Conservation (phyloP, 2,329 filamentous ascomycete genomes). For the Colletotrichum sp. region DNA sequence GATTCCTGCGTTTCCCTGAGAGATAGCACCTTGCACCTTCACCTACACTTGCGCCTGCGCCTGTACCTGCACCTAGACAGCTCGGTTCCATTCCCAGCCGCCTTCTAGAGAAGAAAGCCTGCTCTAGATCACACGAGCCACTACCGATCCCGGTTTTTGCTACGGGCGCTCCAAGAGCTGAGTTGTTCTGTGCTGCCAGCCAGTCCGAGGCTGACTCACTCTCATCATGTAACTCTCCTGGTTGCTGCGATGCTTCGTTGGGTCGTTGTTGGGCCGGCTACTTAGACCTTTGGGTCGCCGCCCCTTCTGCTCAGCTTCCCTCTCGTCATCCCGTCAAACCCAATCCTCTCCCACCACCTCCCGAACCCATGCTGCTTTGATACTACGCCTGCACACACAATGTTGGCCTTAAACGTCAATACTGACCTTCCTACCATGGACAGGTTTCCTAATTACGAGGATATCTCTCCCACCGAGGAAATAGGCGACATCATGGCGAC, state of each 20-base stretch:
- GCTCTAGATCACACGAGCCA: not conserved
- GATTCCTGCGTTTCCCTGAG: constrained; percentile 2
- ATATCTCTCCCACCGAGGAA: constrained; percentile 37
- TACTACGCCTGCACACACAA: constrained; percentile 24
- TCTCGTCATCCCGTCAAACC: not conserved
- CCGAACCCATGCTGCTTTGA: not conserved
- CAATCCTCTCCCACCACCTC: not conserved
- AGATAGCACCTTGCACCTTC: not conserved
- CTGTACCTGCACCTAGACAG: not conserved
- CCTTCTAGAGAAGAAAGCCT: not conserved
- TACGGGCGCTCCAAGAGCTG: constrained; percentile 8
- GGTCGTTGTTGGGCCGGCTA: not conserved
- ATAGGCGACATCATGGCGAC: constrained; percentile 33
- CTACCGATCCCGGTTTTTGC: constrained; percentile 3
- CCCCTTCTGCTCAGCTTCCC: not conserved
- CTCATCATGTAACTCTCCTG: constrained; percentile 19
- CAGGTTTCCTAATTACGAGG: constrained; percentile 49
- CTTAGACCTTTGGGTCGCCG: constrained; percentile 13
- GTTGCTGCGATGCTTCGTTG: constrained; percentile 13
- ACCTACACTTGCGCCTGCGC: not conserved
- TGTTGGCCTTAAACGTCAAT: constrained; percentile 41
- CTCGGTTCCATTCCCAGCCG: not conserved
- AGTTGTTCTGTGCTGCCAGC: constrained; percentile 5
- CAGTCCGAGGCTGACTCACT: constrained; percentile 13
- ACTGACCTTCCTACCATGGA: constrained; percentile 45